Evolutionary conservation across 768 basidiomycete species (phyloP), one percentile per base, ranked within the genome.

Genomic region (Chalciporus chontae): DNA sequence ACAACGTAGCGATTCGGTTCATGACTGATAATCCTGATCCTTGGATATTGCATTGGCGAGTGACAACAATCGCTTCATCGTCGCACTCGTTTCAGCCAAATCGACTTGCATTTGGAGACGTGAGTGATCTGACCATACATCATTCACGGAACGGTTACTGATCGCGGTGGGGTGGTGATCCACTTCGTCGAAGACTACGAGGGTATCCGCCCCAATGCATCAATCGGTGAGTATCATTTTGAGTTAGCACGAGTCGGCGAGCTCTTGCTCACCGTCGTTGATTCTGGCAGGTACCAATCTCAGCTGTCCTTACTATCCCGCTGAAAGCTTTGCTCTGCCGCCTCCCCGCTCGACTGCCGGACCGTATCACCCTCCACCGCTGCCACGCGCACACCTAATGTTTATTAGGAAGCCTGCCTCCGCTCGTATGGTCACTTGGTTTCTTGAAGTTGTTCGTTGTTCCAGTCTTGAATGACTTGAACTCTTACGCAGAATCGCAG

Each of bases 11-110:
- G 1, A 73, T 88, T 37, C 77, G 84, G 7, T 87, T 85, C 70
- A 63, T 63, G n/a, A 84, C 85, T 0, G 78, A 87, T 60, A 87
- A 87, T 63, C 74, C 84, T 1, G 57, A 57, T 1, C 60, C 60
- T 15, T 62, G 57, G 60, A 54, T 62, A 13, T 45, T 62, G 40
- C 60, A 62, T 34, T 59, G 60, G 60, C 51, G 23, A 43, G 51
- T 40, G 5, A 19, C n/a, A 10, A 34, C 13, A 11, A 34, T 36
- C 34, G 6, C 6, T n/a, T 6, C n/a, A 2, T 36, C 15, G 5
- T 36, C 15, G 6, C 4, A 55, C 15, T 11, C 11, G 29, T 17
- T 9, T 32, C 48, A 57, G 56, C 34, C 56, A 57, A 21, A 52
- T 55, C 19, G 54, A 57, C n/a, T 57, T 42, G 45, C 56, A 57